Percentiles rank a stretch among this genome's conserved stretches.
phyloP scores from a whole-genome alignment of 352 stramenopile species.

The Pythium aristosporum region DNA sequence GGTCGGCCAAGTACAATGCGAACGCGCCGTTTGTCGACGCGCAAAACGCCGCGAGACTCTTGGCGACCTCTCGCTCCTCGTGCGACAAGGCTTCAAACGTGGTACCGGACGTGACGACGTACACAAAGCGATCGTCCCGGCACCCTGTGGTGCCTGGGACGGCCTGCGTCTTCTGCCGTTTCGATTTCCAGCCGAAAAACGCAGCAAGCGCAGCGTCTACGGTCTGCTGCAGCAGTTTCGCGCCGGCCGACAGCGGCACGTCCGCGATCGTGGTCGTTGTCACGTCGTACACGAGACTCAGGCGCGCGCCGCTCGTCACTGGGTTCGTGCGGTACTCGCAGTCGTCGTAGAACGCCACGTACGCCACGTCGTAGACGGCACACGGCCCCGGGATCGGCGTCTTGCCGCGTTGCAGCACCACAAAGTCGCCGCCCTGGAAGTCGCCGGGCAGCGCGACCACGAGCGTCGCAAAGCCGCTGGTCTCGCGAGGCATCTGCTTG shows the following conservation, averaged over 20 bases:
- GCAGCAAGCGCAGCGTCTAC: background rate
- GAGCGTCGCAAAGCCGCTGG: constrained; percentile 1
- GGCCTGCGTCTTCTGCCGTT: background rate
- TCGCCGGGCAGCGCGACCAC: constrained; percentile 3
- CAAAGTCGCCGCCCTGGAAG: constrained; percentile 10
- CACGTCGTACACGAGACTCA: constrained; percentile 6
- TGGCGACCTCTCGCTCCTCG: background rate
- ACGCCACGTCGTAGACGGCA: constrained; percentile 7
- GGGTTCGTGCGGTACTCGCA: background rate
- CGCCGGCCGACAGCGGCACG: background rate
- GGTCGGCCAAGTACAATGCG: constrained; percentile 1
- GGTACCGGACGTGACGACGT: background rate
- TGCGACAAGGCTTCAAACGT: background rate
- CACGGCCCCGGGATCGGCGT: background rate
- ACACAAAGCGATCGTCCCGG: constrained; percentile 1
- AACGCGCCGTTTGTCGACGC: background rate
- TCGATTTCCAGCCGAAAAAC: background rate
- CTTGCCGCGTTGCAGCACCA: background rate
- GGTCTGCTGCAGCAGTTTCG: background rate
- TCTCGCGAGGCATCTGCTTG: no score
- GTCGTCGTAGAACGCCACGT: constrained; percentile 2
- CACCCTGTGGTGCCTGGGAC: background rate
- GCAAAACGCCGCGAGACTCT: constrained; percentile 11
- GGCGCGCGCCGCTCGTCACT: background rate
- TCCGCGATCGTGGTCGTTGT: background rate